Conservation (phyloP, 23 red algal genomes). For the Gracilaria domingensis region DNA sequence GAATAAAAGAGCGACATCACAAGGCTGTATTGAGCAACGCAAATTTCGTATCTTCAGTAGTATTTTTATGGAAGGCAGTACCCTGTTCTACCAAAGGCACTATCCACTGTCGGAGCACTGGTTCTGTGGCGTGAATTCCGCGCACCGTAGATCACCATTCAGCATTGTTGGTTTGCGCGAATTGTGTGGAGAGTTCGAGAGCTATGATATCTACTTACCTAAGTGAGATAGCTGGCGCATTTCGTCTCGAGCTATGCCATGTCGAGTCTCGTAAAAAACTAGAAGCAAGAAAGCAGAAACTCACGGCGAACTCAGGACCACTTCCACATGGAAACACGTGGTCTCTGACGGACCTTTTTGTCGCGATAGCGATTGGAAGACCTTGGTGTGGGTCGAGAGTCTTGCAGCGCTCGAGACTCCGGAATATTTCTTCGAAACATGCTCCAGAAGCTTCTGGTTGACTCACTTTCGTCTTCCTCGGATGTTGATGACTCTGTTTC, state of each 20-base stretch:
- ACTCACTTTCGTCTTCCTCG: slow-evolving; percentile 26
- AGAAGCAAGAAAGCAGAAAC: neutral
- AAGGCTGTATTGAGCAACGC: too few species aligned
- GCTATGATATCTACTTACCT: neutral
- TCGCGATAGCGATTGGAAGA: slow-evolving; percentile 20
- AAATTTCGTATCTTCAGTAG: too few species aligned
- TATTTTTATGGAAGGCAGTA: too few species aligned
- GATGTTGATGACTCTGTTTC: slow-evolving; percentile 13
- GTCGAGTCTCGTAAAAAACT: neutral
- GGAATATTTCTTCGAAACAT: neutral
- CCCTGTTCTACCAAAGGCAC: too few species aligned
- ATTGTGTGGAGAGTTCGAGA: neutral
- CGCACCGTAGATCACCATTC: neutral
- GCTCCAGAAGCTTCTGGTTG: neutral
- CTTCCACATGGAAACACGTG: slow-evolving; percentile 45
- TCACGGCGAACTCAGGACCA: slow-evolving; percentile 18
- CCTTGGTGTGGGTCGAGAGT: neutral
- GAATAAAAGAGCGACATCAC: too few species aligned
- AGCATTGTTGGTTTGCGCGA: neutral
- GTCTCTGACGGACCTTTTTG: neutral
- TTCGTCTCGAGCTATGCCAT: neutral
- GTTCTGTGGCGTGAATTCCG: too few species aligned
- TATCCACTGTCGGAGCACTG: too few species aligned
- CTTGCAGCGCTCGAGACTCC: too few species aligned
- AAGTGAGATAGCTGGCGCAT: neutral